Percentiles rank a stretch among this genome's conserved stretches.
These are phyloP conservation scores for Paragyromitra xinjiangensis DNA, from an alignment of 495 filamentous ascomycete species.

Conservation along the genomic window DNA sequence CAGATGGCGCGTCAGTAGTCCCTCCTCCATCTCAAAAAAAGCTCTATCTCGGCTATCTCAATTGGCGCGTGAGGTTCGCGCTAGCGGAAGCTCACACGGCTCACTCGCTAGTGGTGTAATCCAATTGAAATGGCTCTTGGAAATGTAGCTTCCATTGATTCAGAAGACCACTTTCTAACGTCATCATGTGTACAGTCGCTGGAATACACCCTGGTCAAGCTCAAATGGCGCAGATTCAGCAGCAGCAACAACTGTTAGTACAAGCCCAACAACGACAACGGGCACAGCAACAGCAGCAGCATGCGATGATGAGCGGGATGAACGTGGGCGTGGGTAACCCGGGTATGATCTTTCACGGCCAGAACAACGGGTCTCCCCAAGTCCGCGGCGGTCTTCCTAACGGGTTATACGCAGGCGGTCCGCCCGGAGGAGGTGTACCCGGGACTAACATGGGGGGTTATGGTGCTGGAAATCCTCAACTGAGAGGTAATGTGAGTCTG, in stretches of 20 bases:
- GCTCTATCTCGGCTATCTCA: conserved; percentile 37
- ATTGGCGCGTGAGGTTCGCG: conserved; percentile 48
- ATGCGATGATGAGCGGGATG: conserved; percentile 58
- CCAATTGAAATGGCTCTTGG: conserved; percentile 29
- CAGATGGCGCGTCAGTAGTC: conserved; percentile 54
- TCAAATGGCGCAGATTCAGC: conserved; percentile 51
- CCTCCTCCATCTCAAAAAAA: conserved; percentile 13
- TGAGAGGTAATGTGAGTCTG: conserved; percentile 49
- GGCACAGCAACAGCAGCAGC: conserved; percentile 64
- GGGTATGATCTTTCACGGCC: conserved; percentile 56
- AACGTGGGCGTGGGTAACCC: conserved; percentile 58
- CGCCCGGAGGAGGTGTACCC: conserved; percentile 54
- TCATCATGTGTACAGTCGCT: conserved; percentile 32
- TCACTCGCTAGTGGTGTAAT: conserved; percentile 12
- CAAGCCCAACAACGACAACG: conserved; percentile 45
- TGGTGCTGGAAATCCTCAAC: conserved; percentile 54
- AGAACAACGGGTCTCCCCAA: conserved; percentile 54
- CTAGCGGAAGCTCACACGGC: conserved; percentile 33
- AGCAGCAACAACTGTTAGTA: conserved; percentile 47
- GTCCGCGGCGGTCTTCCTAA: conserved; percentile 55
- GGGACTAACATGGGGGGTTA: conserved; percentile 56
- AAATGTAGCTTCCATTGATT: conserved; percentile 18
- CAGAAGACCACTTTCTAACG: conserved; percentile 33
- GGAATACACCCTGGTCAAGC: conserved; percentile 47
- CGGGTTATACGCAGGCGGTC: conserved; percentile 56